Percentiles rank a stretch among this genome's conserved stretches.
Evolutionary conservation across 1,284 basidiomycete genomes (phyloP).

Genomic region (Cutaneotrichosporon sp.): DNA sequence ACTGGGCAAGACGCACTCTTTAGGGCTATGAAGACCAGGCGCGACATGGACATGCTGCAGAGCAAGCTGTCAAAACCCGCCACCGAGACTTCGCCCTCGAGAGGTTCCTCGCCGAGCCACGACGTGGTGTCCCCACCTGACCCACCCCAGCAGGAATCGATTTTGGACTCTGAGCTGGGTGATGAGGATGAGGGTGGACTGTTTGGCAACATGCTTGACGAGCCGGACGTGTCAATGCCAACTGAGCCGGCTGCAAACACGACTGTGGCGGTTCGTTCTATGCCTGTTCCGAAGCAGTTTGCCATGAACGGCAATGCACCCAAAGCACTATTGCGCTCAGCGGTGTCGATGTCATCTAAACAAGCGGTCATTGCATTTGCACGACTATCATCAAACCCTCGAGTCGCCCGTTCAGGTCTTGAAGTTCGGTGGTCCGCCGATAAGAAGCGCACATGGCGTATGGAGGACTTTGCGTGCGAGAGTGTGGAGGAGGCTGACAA

Average conservation of each 20-base stretch:
- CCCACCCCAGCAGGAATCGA: background rate
- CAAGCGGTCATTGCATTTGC: slow-evolving; percentile 69
- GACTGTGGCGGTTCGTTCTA: slow-evolving; percentile 62
- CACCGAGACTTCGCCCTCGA: background rate
- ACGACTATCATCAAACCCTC: slow-evolving; percentile 60
- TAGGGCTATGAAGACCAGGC: slow-evolving; percentile 56
- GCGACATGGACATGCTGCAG: slow-evolving; percentile 54
- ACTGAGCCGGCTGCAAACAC: slow-evolving; percentile 50
- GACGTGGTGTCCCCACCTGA: background rate
- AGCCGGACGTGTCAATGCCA: slow-evolving; percentile 55
- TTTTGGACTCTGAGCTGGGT: background rate
- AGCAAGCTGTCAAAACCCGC: slow-evolving; percentile 53
- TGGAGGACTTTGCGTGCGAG: slow-evolving; percentile 79
- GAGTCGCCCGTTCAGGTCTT: slow-evolving; percentile 66
- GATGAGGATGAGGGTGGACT: slow-evolving; percentile 55
- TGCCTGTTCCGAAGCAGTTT: slow-evolving; percentile 75
- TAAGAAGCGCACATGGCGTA: slow-evolving; percentile 64
- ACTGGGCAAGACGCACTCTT: slow-evolving; percentile 55
- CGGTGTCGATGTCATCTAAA: slow-evolving; percentile 53
- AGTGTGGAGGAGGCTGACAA: slow-evolving; percentile 78
- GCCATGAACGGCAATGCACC: slow-evolving; percentile 49
- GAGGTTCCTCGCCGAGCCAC: background rate
- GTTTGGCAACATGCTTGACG: slow-evolving; percentile 71
- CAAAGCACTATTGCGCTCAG: slow-evolving; percentile 29
- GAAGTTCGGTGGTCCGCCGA: slow-evolving; percentile 65